Evolutionary conservation across 202 grass and related monocot genomes (phyloP).

Genomic region (Hordeum pubiflorum): DNA sequence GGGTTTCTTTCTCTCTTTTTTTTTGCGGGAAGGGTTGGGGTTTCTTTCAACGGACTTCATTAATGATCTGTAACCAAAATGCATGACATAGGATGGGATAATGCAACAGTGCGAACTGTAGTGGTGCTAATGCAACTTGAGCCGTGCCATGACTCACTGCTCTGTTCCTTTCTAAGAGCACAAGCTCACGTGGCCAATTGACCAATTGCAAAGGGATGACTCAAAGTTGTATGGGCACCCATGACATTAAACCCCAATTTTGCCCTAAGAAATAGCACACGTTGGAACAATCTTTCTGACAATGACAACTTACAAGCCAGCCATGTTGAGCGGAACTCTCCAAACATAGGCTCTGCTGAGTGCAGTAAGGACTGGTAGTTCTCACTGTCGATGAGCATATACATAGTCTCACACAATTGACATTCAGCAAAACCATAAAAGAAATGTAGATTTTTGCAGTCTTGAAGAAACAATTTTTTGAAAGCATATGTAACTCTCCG

Average conservation of each 20-base stretch:
- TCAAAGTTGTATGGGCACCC: not conserved
- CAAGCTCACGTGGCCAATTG: slow-evolving; percentile 4
- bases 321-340: not conserved
- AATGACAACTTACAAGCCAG: not conserved
- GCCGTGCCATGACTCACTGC: not conserved
- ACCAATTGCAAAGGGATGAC: not conserved
- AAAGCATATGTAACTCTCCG: too few species aligned
- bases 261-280: not conserved
- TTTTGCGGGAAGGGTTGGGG: too few species aligned
- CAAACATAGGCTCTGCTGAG: not conserved
- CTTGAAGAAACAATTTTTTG: not conserved
- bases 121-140: not conserved
- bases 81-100: too few species aligned
- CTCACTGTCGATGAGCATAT: not conserved
- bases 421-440: not conserved
- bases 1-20: too few species aligned
- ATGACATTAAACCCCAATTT: not conserved
- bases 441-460: not conserved
- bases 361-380: not conserved
- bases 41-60: too few species aligned
- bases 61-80: too few species aligned
- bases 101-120: not conserved
- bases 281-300: not conserved
- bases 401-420: not conserved
- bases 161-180: not conserved